Conservation (phyloP, 441 rosid genomes). For the Francoa sonchifolia region DNA sequence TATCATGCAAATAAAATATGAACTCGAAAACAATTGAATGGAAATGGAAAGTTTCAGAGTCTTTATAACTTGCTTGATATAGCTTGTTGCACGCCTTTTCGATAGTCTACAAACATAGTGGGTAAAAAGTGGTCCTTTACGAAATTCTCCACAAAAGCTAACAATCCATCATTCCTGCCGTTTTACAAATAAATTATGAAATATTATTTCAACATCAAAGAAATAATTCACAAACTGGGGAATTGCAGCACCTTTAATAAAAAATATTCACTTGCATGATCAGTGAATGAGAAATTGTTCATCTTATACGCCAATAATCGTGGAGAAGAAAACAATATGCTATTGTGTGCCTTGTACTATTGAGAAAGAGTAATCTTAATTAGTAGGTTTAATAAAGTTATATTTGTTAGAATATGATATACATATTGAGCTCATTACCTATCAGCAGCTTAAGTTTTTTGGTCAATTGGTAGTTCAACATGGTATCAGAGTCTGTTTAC, state of each 20-base stretch:
- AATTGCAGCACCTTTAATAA: neutral
- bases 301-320: neutral
- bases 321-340: neutral
- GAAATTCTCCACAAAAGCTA: constrained; percentile 88
- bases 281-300: neutral
- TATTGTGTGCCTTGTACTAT: neutral
- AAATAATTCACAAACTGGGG: neutral
- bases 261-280: too few relatives aligned
- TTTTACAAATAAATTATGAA: constrained; percentile 11
- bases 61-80: constrained; percentile 70
- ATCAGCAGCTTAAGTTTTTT: neutral
- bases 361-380: neutral
- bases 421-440: too few relatives aligned
- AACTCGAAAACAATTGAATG: constrained; percentile 1
- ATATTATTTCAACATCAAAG: constrained; percentile 4
- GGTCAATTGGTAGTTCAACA: too few relatives aligned
- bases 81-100: constrained; percentile 97
- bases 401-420: too few relatives aligned
- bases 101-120: constrained; percentile 91
- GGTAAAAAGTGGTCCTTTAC: constrained; percentile 92
- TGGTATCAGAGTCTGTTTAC: too few relatives aligned
- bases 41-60: constrained; percentile 16
- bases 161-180: constrained; percentile 92
- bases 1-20: constrained; percentile 1
- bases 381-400: too few relatives aligned